Conservation (phyloP, 768 basidiomycete genomes). For the Tulasnella sp. region DNA sequence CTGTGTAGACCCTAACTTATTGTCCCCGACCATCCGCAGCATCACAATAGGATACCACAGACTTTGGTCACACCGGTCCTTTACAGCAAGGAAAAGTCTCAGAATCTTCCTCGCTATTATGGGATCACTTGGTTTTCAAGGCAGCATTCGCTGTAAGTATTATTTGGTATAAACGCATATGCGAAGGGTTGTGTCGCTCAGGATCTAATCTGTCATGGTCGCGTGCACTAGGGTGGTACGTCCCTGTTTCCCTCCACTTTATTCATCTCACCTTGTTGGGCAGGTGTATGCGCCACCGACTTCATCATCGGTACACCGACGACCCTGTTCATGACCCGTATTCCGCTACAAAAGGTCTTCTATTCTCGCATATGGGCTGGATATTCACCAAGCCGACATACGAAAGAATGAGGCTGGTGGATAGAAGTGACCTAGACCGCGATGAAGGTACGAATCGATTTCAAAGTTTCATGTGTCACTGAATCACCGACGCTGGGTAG, state of each 20-base stretch:
- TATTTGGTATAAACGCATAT: conserved; percentile 30
- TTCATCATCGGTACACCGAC: conserved; percentile 67
- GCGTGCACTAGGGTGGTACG: conserved; percentile 19
- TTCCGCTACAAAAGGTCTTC: conserved; percentile 56
- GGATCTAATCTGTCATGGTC: neutral
- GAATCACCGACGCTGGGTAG: conserved; percentile 28
- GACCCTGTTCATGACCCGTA: conserved; percentile 61
- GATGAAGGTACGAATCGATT: conserved; percentile 45
- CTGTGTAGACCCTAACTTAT: too few species aligned
- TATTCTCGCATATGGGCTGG: conserved; percentile 77
- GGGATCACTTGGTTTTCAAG: conserved; percentile 65
- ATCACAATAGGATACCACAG: conserved; percentile 70
- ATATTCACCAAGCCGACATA: conserved; percentile 64
- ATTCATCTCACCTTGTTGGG: neutral
- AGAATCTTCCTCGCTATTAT: conserved; percentile 48
- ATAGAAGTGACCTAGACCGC: conserved; percentile 51
- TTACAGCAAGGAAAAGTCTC: conserved; percentile 44
- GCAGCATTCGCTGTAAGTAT: conserved; percentile 45
- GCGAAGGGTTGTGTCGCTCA: conserved; percentile 30
- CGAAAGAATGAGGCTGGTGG: conserved; percentile 46
- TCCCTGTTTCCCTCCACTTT: neutral
- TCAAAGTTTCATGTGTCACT: too few species aligned
- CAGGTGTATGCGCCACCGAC: conserved; percentile 58
- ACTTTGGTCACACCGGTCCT: conserved; percentile 64
- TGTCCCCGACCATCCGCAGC: too few species aligned